These are phyloP conservation scores for Cornus florida DNA, from an alignment of 148 eudicot species.

Conservation along the genomic window DNA sequence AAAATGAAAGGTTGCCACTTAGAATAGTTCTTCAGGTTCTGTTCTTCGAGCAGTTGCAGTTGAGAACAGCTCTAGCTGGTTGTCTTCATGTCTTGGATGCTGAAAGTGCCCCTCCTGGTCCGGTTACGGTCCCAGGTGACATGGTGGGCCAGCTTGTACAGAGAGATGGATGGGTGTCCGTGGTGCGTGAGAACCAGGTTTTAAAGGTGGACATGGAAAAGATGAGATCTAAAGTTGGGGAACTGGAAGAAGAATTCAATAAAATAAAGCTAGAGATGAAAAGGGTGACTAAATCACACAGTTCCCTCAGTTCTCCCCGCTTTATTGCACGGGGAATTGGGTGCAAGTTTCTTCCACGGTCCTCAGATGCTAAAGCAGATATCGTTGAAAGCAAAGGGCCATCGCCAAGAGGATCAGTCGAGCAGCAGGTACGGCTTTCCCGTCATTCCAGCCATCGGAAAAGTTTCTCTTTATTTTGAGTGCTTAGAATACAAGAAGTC, in stretches of 20 bases:
- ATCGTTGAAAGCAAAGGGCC: slow-evolving; percentile 44
- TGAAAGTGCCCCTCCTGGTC: slow-evolving; percentile 43
- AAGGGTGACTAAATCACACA: slow-evolving; percentile 64
- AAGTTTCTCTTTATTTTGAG: slow-evolving; percentile 49
- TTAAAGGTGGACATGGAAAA: slow-evolving; percentile 76
- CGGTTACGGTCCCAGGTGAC: slow-evolving; percentile 25
- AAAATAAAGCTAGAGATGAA: slow-evolving; percentile 74
- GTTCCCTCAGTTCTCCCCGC: slow-evolving; percentile 58
- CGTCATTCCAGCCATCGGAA: slow-evolving; percentile 48
- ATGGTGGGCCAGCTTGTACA: slow-evolving; percentile 45
- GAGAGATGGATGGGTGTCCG: slow-evolving; percentile 78
- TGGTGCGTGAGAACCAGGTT: slow-evolving; percentile 65
- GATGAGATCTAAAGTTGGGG: slow-evolving; percentile 78
- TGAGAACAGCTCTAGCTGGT: slow-evolving; percentile 71
- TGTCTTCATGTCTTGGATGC: slow-evolving; percentile 53
- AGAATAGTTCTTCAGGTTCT: slow-evolving; percentile 85
- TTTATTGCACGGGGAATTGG: slow-evolving; percentile 52
- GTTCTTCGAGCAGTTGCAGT: slow-evolving; percentile 88
- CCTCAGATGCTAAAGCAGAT: slow-evolving; percentile 50
- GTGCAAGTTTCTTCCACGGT: slow-evolving; percentile 52
- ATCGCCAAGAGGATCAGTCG: slow-evolving; percentile 56
- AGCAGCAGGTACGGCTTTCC: slow-evolving; percentile 43
- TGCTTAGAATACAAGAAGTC: neutral
- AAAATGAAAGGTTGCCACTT: slow-evolving; percentile 81
- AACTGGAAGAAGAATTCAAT: slow-evolving; percentile 76